Base-by-base conservation (phyloP, 2,329 filamentous ascomycete species). In the Cladophialophora yegresii region DNA sequence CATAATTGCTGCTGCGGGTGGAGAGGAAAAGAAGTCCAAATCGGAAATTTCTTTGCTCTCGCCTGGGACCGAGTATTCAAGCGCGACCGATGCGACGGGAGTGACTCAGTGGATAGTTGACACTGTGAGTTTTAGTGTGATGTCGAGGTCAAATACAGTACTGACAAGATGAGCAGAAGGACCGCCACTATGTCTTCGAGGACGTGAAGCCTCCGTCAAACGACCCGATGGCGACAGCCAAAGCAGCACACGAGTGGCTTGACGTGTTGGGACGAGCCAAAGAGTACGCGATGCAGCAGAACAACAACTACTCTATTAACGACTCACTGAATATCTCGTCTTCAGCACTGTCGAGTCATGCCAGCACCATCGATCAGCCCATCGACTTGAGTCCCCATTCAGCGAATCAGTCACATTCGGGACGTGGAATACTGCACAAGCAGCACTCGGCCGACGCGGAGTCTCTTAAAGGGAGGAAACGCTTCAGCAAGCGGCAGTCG, bases 1-100 rank as follows among this genome's bases (percentile, higher is more conserved):
- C 58, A 88, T 99, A 54, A 84, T 99, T 73, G 93, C 92, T 12
- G 91, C 95, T 4, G 89, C 93, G 26, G 93, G 93, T 6, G 95
- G 93, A 0, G 95, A 96, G 69, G 93, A 98, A 75, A 99, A 99
- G 80, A 93, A 95, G 76, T 85, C 92, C 23, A 99, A 99, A 76
- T 85, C 91, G 72, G 95, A 99, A 71, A 86, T 99, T 40, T 91
- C 91, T n/a, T 82, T 99, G 28, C 80, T 96, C 22, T 83, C 84
- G 1, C 81, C 89, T 1, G 92, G 91, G 59, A 91, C 88, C 70
- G 81, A 85, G 28, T 98, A 91, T 87, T 89, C 86, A 74, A 92
- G 84, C 58, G 91, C 90, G 71, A 85, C 88, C 53, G 95, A 96
- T 76, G 83, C 87, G n/a, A 97, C 96, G 77, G 93, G 92, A 28